These are phyloP conservation scores for Macrophomina tecta DNA, from an alignment of 2,329 filamentous ascomycete genomes.

Conservation along the genomic window DNA sequence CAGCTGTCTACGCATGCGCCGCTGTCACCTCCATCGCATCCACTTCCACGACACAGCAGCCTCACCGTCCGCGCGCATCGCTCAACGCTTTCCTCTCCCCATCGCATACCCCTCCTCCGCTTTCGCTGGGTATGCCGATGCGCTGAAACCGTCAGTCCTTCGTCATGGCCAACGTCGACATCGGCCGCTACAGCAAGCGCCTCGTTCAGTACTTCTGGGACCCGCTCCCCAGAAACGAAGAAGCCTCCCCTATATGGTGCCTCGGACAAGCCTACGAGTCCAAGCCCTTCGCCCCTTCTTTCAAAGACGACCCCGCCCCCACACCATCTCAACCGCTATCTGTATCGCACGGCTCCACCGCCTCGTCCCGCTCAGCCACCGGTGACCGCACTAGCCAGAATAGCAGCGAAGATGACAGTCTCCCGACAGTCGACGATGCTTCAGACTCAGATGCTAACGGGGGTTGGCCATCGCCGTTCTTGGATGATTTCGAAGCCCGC, in stretches of 20 bases:
- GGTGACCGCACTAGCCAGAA: constrained; percentile 67
- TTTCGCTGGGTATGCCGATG: constrained; percentile 2
- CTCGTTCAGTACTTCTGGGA: constrained; percentile 94
- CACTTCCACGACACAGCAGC: constrained; percentile 19
- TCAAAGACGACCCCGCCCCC: constrained; percentile 30
- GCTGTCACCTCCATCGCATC: constrained; percentile 21
- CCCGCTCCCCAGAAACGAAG: constrained; percentile 82
- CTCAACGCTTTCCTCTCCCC: not conserved
- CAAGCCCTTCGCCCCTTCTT: constrained; percentile 33
- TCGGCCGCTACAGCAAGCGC: constrained; percentile 75
- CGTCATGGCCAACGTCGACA: constrained; percentile 70
- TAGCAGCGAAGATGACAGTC: constrained; percentile 75
- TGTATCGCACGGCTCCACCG: constrained; percentile 30
- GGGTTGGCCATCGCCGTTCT: constrained; percentile 83
- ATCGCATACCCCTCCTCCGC: not conserved
- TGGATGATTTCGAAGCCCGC: constrained; percentile 90
- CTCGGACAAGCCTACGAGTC: constrained; percentile 67
- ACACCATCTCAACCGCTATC: constrained; percentile 22
- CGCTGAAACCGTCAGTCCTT: constrained; percentile 19
- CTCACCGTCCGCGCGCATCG: not conserved
- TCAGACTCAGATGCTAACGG: constrained; percentile 45
- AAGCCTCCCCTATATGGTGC: constrained; percentile 79
- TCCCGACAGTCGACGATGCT: constrained; percentile 38
- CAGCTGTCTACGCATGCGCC: constrained; percentile 26
- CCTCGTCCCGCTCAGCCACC: constrained; percentile 37